Percentiles rank a stretch among this genome's conserved stretches.
Evolutionary conservation across 2,329 filamentous ascomycete species (phyloP).

Genomic region (Paecilomyces variotii): DNA sequence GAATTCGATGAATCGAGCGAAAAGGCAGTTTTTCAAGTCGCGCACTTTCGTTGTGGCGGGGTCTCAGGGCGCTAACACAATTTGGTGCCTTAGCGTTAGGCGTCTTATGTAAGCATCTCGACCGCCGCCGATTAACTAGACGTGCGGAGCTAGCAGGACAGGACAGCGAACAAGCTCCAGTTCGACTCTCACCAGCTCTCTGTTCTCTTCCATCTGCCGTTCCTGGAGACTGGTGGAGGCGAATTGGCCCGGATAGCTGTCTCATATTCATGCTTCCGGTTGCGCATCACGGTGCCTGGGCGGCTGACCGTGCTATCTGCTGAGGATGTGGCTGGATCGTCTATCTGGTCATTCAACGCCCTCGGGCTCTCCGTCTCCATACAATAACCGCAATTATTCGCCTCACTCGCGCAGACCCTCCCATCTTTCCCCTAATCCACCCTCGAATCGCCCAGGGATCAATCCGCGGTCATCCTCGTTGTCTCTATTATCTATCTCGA

Average conservation of each 20-base stretch:
- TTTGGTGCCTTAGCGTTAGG: conserved; percentile 17
- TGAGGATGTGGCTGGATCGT: conserved; percentile 80
- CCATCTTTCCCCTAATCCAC: conserved; percentile 60
- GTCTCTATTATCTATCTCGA: conserved; percentile 62
- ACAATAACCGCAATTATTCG: conserved; percentile 59
- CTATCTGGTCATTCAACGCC: conserved; percentile 64
- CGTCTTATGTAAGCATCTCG: conserved; percentile 5
- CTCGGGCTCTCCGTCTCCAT: conserved; percentile 54
- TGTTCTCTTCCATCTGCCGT: not conserved
- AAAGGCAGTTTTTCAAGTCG: conserved; percentile 14
- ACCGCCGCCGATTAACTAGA: not conserved
- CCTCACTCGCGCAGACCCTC: conserved; percentile 66
- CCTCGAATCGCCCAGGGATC: conserved; percentile 59
- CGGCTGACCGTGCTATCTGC: conserved; percentile 7
- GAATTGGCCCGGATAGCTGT: not conserved
- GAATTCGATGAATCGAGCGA: conserved; percentile 18
- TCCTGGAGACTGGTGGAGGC: not conserved
- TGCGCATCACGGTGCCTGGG: conserved; percentile 6
- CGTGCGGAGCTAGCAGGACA: too few relatives aligned
- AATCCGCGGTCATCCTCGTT: conserved; percentile 68
- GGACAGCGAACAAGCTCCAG: not conserved
- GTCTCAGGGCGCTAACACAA: conserved; percentile 18
- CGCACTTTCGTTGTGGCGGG: conserved; percentile 26
- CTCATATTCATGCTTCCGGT: conserved; percentile 6
- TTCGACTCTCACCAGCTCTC: not conserved